Evolutionary conservation across 169 alveolate species (phyloP).

Genomic region (Plasmodium vivax): DNA sequence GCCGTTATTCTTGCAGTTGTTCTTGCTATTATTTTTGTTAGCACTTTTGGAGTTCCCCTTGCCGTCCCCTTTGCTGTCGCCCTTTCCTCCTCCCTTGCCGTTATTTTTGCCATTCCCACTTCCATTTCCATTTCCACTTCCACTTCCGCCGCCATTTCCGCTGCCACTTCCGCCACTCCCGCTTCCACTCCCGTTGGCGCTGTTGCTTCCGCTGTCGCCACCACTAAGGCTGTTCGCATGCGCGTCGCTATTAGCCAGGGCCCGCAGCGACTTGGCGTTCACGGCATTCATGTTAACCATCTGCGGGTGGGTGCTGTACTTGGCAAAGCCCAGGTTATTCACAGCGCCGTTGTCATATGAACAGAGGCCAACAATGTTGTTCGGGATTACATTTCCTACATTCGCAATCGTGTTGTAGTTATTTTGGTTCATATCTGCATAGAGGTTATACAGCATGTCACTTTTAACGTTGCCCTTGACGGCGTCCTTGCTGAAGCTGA

Average conservation of each 20-base stretch:
- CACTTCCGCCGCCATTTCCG: neutral
- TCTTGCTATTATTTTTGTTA: constrained; percentile 6
- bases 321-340: neutral
- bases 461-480: constrained; percentile 38
- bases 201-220: neutral
- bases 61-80: neutral
- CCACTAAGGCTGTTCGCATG: neutral
- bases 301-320: neutral
- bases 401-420: constrained; percentile 21
- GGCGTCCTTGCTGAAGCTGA: constrained; percentile 39
- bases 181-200: neutral
- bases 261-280: neutral
- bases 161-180: neutral
- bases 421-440: constrained; percentile 56
- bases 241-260: neutral
- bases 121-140: neutral
- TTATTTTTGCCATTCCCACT: neutral
- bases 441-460: constrained; percentile 26
- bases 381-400: neutral
- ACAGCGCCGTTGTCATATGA: neutral
- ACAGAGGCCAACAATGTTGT: neutral
- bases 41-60: neutral
- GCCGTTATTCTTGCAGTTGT: neutral
- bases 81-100: neutral
- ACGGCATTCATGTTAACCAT: neutral